Base-by-base conservation (phyloP, 352 stramenopile species). In the Thraustochytrium sp. region DNA sequence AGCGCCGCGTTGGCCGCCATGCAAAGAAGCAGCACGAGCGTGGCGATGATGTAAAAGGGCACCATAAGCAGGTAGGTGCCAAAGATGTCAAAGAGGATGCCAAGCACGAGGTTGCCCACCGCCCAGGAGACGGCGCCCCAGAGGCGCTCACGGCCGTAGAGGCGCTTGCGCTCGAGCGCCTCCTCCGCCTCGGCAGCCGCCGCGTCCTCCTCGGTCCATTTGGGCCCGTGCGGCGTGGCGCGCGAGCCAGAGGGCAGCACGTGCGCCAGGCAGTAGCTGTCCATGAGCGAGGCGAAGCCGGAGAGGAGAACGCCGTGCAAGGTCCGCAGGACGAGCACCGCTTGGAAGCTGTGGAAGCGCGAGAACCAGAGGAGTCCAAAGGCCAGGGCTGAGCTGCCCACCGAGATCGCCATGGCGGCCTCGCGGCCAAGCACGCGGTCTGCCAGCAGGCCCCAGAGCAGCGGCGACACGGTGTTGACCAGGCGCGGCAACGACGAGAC, bases 201-300 rank as follows among this genome's bases (percentile, higher is more conserved):
- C 26, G 26, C 8, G 8, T 21, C 26, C 3, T 18, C 18, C 13
- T 72, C 59, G 9, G n/a, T n/a, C n/a, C n/a, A n/a, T n/a, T n/a
- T n/a, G n/a, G n/a, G n/a, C n/a, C n/a, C n/a, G n/a, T n/a, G n/a
- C n/a, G n/a, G n/a, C n/a, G n/a, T n/a, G n/a, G n/a, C n/a, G n/a
- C n/a, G n/a, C n/a, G n/a, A n/a, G n/a, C n/a, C 36, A 16, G 54
- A 5, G 26, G 49, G 54, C 36, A 5, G 26, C 26, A 49, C 48
- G n/a, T 77, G 65, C 36, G 65, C 68, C 16, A 64, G 18, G 68
- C 68, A 77, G 42, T 62, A 46, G 68, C 23, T 26, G 68, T 80
- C 49, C 44, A 80, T 48, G 23, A 38, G 18, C 5, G 68, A 38
- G 5, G 11, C 8, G 5, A 64, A 3, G 9, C 68, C 68, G 2